Evolutionary conservation across 164 flowering plant genomes (phyloP), one percentile per base, ranked within the genome.

Genomic region (Vitis amurensis): DNA sequence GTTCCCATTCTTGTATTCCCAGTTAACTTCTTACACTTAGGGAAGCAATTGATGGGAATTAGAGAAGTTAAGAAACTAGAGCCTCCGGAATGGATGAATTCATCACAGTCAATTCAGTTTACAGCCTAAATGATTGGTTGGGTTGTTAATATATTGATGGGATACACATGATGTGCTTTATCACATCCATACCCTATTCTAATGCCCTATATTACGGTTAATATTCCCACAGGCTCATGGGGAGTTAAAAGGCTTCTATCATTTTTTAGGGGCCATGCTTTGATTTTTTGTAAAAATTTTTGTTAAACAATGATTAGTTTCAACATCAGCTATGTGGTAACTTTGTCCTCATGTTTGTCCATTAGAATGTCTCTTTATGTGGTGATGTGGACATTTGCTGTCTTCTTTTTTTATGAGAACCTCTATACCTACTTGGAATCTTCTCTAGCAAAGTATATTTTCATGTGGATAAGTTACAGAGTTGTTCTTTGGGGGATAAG

Each of bases 271-370:
- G 70, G 15, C 23, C 67, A 51, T 57, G 61, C 55, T 74, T 53
- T 44, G 7, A 4, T 62, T 50, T 55, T 11, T 9, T 17, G 44
- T 37, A 37, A 37, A 30, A 30, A 12, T 9, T 61, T 58, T 48
- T 8, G n/a, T 50, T 71, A 44, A 55, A 30, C 55, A 72, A 50
- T 52, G 62, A 65, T 68, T 56, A 60, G 48, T 30, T 67, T 53
- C 30, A 50, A 19, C 52, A 60, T 61, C 58, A 51, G 7, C 59
- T 2, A 3, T 50, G 7, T 50, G 17, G 61, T 48, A 59, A 55
- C 11, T 62, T 64, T 75, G 76, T 68, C 65, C 51, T 55, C 31
- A 8, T 66, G 19, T 51, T 47, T 59, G 71, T 53, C 37, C 70
- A 29, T 60, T 55, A 19, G 65, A 59, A 37, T 57, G n/a, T 66